phyloP scores from a whole-genome alignment of 306 rosid genomes.

The Medicago arabica region DNA sequence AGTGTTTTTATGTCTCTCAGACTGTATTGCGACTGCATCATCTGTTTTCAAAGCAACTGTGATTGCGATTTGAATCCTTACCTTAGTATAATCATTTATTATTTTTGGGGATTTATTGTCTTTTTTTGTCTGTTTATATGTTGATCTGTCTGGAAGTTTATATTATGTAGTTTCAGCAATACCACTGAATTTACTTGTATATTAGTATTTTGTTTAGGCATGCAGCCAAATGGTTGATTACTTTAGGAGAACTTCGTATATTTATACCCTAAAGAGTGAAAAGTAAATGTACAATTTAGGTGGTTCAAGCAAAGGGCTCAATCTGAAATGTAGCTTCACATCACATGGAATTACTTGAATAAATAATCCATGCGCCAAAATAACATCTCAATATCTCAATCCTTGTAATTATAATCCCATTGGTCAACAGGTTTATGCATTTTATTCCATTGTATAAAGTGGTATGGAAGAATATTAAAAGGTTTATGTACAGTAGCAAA shows the following conservation, averaged over 20 bases:
- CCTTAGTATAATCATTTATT: not conserved
- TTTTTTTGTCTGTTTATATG: constrained; percentile 1
- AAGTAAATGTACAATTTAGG: constrained; percentile 9
- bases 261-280: constrained; percentile 22
- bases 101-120: not conserved
- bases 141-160: constrained; percentile 31
- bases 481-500: constrained; percentile 4
- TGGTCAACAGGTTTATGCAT: constrained; percentile 20
- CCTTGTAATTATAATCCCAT: constrained; percentile 15
- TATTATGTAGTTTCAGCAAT: constrained; percentile 11
- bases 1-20: not conserved
- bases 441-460: constrained; percentile 16
- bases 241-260: constrained; percentile 10
- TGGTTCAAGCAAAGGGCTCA: constrained; percentile 27
- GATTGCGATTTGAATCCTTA: not conserved
- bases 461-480: constrained; percentile 7
- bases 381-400: constrained; percentile 20
- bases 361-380: constrained; percentile 24
- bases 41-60: not conserved
- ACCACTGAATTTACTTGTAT: constrained; percentile 15
- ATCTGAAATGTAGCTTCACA: not conserved
- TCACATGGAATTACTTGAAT: constrained; percentile 15
- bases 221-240: constrained; percentile 14
- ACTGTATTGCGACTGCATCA: not conserved
- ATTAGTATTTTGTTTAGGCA: constrained; percentile 20